phyloP scores from a whole-genome alignment of 352 stramenopile species.

The Globisporangium alternatum region DNA sequence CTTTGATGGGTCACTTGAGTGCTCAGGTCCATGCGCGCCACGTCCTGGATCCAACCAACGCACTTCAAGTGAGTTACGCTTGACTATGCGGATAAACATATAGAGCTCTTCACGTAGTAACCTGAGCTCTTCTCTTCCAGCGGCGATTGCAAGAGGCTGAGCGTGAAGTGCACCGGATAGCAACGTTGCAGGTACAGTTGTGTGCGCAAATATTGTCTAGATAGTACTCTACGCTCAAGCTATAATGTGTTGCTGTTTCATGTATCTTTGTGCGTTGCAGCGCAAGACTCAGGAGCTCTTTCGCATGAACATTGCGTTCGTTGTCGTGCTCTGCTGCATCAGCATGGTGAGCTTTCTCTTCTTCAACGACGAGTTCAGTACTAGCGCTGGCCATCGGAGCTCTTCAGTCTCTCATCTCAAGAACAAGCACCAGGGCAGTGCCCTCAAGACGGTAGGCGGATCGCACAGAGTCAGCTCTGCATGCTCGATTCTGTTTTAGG shows the following conservation, averaged over 20 bases:
- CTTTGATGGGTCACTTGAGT: background rate
- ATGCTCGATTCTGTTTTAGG: background rate
- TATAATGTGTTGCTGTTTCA: background rate
- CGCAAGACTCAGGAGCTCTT: constrained; percentile 35
- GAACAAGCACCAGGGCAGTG: constrained; percentile 8
- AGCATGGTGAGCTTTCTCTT: constrained; percentile 29
- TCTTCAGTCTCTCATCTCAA: background rate
- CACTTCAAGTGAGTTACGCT: constrained; percentile 18
- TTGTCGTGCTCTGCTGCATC: constrained; percentile 33
- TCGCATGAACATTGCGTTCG: constrained; percentile 31
- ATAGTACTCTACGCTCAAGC: background rate
- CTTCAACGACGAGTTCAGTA: background rate
- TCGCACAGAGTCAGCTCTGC: background rate
- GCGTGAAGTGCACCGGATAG: constrained; percentile 27
- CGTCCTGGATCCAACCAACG: constrained; percentile 47
- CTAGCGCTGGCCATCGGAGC: background rate
- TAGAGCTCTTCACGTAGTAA: background rate
- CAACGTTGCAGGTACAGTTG: constrained; percentile 31
- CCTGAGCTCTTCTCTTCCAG: constrained; percentile 3
- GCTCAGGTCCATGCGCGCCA: constrained; percentile 37
- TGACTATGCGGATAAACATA: too few relatives aligned
- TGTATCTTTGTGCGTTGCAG: constrained; percentile 13
- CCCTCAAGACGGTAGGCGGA: constrained; percentile 9
- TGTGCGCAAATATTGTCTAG: background rate
- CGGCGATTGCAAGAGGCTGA: constrained; percentile 44